Base-by-base conservation (phyloP, 225 moss, liverwort and hornwort species). In the Physcomitrellopsis africana region DNA sequence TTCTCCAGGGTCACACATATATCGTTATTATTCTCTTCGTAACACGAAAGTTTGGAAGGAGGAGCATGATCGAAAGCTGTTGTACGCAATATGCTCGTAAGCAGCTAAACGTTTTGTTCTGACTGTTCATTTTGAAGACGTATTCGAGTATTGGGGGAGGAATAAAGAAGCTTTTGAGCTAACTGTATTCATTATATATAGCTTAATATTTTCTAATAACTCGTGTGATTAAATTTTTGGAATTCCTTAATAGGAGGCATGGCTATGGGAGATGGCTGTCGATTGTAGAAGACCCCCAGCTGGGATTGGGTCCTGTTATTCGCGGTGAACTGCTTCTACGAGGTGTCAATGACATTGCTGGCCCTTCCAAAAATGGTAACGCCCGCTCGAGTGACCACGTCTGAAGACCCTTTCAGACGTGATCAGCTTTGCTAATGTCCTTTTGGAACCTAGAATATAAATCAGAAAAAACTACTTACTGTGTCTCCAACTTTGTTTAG, bases 11-110 rank as follows among this genome's bases (percentile, higher is more conserved):
- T 81, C 83, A 51, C 86, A 89, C 63, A 89, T 89, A 75, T 87
- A 84, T 76, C 87, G 91, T 10, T 89, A 86, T 64, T 91, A 91
- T 62, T 89, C 93, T 13, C 81, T 91, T 64, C 89, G 91, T 63
- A 93, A 91, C 68, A 93, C 93, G 26, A 91, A 91, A 80, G 89
- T 93, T 9, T 93, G 93, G 93, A 93, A 93, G 75, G 93, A 93
- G 84, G 93, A 93, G 82, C 93, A 93, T 60, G 93, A 93, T 68
- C 82, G 86, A 12, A 89, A 84, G 76, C 91, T 93, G 62, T 65
- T 93, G 78, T 87, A 84, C 55, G 93, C 86, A 26, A 91, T 93
- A 74, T 74, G 89, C 79, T 87, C 78, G 92, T 92, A 88, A 66
- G 88, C 51, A 14, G 7, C n/a, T 17, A 7, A 8, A 20, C 20